phyloP scores from a whole-genome alignment of 306 rosid species.

The Rosa multiflora region DNA sequence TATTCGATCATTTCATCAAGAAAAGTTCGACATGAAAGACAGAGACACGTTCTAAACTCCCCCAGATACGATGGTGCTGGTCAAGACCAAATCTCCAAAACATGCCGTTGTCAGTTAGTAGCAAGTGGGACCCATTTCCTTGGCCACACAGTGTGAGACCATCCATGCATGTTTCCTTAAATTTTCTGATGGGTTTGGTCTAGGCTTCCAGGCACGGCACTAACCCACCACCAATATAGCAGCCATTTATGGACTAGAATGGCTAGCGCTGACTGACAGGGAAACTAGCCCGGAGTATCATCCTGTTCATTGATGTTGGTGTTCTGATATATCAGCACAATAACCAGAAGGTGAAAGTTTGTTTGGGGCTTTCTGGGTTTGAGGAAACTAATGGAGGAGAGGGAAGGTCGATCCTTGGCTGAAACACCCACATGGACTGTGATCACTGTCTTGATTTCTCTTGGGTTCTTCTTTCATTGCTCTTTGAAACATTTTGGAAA shows the following conservation, averaged over 20 bases:
- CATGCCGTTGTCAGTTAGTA: slow-evolving; percentile 23
- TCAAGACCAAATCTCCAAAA: slow-evolving; percentile 1
- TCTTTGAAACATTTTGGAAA: slow-evolving; percentile 47
- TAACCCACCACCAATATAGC: slow-evolving; percentile 36
- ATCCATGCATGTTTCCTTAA: slow-evolving; percentile 39
- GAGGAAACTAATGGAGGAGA: slow-evolving; percentile 41
- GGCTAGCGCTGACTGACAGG: slow-evolving; percentile 13
- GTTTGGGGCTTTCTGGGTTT: slow-evolving; percentile 19
- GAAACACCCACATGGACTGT: slow-evolving; percentile 90
- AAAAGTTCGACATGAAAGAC: slow-evolving; percentile 8
- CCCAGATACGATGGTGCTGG: neutral
- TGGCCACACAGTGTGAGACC: slow-evolving; percentile 24
- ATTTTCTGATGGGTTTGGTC: slow-evolving; percentile 26
- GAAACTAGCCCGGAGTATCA: neutral
- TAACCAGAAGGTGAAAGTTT: slow-evolving; percentile 10
- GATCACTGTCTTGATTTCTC: slow-evolving; percentile 52
- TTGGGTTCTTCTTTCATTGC: slow-evolving; percentile 58
- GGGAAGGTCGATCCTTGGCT: slow-evolving; percentile 64
- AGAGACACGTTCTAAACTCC: slow-evolving; percentile 6
- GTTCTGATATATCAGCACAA: neutral
- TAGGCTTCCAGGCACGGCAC: slow-evolving; percentile 28
- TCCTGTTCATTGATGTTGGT: slow-evolving; percentile 8
- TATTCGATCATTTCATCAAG: neutral
- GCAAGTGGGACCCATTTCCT: slow-evolving; percentile 36
- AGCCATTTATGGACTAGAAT: slow-evolving; percentile 31